phyloP scores from a whole-genome alignment of 495 filamentous ascomycete genomes.

The Glarea lozoyensis region DNA sequence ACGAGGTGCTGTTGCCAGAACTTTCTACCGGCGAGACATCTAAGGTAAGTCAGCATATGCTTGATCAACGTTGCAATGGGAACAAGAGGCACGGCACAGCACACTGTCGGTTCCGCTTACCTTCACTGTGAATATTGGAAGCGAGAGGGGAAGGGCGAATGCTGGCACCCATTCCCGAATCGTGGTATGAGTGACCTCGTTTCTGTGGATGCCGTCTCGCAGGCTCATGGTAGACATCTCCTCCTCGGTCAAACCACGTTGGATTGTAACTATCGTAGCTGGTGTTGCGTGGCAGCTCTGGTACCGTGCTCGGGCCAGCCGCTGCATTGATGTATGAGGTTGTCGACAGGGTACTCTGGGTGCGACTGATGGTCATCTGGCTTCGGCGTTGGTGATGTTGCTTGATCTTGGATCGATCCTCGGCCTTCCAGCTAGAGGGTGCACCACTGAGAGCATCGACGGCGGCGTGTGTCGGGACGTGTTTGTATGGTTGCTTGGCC shows the following conservation, averaged over 20 bases:
- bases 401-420: constrained; percentile 19
- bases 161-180: constrained; percentile 12
- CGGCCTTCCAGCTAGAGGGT: constrained; percentile 36
- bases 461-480: constrained; percentile 49
- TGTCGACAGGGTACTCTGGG: constrained; percentile 11
- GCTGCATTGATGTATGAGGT: constrained; percentile 8
- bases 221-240: constrained; percentile 12
- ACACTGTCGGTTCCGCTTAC: constrained; percentile 5
- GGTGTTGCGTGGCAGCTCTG: constrained; percentile 13
- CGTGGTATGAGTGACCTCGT: constrained; percentile 12
- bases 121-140: constrained; percentile 16
- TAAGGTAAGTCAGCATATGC: constrained; percentile 10
- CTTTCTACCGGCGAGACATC: constrained; percentile 20
- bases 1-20: constrained; percentile 19
- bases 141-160: constrained; percentile 15
- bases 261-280: constrained; percentile 20
- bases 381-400: constrained; percentile 20
- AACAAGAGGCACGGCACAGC: neutral
- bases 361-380: constrained; percentile 18
- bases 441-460: constrained; percentile 44
- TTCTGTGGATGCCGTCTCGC: neutral
- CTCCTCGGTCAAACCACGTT: constrained; percentile 16
- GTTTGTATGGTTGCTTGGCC: constrained; percentile 37
- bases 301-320: constrained; percentile 4
- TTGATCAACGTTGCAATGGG: constrained; percentile 1